Percentiles rank a stretch among this genome's conserved stretches.
phyloP scores from a whole-genome alignment of 2,329 filamentous ascomycete species.

The Ophiostoma perfectum region DNA sequence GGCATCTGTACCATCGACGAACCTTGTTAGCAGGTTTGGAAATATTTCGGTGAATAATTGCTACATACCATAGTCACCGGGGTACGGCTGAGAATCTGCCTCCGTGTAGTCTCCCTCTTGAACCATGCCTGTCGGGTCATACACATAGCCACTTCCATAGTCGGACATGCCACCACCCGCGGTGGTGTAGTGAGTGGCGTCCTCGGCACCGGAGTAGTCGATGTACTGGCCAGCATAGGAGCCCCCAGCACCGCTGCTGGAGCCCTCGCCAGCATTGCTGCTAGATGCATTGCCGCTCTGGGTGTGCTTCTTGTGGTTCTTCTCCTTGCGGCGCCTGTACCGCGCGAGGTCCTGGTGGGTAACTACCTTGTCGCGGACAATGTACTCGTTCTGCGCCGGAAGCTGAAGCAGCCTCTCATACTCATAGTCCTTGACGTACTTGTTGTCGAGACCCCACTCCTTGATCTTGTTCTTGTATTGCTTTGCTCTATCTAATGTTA shows the following conservation, averaged over 20 bases:
- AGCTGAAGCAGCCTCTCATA: constrained; percentile 33
- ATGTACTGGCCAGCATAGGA: neutral
- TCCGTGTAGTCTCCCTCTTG: neutral
- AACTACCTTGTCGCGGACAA: constrained; percentile 28
- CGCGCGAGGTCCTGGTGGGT: constrained; percentile 21
- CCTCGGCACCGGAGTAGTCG: neutral
- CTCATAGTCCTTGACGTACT: constrained; percentile 34
- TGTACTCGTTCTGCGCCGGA: constrained; percentile 30
- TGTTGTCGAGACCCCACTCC: constrained; percentile 34
- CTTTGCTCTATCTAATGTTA: constrained; percentile 20
- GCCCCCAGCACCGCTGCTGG: neutral
- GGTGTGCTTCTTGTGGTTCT: constrained; percentile 12
- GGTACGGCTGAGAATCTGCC: neutral
- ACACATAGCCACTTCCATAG: neutral
- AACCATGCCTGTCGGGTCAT: neutral
- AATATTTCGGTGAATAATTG: neutral
- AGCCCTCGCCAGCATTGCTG: neutral
- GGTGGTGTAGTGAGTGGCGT: neutral
- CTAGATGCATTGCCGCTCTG: neutral
- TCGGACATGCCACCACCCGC: constrained; percentile 5
- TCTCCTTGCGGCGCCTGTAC: constrained; percentile 23
- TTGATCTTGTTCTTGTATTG: constrained; percentile 35
- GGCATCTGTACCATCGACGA: neutral
- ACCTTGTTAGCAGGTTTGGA: neutral
- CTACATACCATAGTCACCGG: neutral